Evolutionary conservation across 176 grass and related monocot species (phyloP).

Genomic region (Triticum dicoccoides): DNA sequence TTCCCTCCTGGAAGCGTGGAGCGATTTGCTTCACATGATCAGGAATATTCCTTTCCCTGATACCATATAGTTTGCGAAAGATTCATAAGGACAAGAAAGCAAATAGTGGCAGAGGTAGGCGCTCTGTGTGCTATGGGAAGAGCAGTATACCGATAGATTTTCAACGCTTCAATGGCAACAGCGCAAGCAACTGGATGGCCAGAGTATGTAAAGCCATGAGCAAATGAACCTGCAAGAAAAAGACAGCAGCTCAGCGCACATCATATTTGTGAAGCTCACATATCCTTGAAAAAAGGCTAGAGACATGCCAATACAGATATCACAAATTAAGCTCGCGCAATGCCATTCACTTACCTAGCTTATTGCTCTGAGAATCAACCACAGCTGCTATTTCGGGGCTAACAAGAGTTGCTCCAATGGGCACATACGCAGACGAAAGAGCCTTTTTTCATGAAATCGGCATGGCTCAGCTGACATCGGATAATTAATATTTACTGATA

Average conservation of each 20-base stretch:
- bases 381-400: constrained; percentile 90
- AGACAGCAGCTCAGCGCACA: background rate
- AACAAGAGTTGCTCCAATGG: constrained; percentile 86
- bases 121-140: background rate
- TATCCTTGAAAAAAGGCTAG: constrained; percentile 6
- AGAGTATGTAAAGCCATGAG: constrained; percentile 96
- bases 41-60: constrained; percentile 88
- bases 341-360: constrained; percentile 61
- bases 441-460: constrained; percentile 51
- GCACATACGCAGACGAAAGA: constrained; percentile 92
- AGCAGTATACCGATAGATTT: constrained; percentile 62
- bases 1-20: constrained; percentile 81
- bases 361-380: constrained; percentile 93
- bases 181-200: constrained; percentile 90
- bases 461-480: background rate
- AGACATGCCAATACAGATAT: background rate
- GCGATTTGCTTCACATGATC: constrained; percentile 61
- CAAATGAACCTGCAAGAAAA: constrained; percentile 71
- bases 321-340: background rate
- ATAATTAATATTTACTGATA: background rate
- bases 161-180: constrained; percentile 87
- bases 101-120: background rate
- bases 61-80: constrained; percentile 7
- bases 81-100: constrained; percentile 19
- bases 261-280: background rate